Percentiles rank a stretch among this genome's conserved stretches.
Evolutionary conservation across 768 basidiomycete species (phyloP).

Genomic region (Cystobasidium onofrii): DNA sequence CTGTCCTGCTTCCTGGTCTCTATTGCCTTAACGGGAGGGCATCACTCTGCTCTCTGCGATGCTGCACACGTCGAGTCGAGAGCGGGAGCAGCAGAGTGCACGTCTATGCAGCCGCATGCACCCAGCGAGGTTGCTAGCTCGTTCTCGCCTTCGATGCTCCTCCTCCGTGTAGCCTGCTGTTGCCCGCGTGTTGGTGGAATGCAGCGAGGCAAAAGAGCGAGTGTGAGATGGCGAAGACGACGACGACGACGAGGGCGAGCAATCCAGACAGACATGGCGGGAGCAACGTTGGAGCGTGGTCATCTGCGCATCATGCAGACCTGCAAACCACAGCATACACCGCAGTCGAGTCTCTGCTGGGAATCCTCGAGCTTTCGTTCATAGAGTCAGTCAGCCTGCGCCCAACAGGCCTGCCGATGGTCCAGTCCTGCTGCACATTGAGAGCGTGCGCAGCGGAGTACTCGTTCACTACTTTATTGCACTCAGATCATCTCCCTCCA

Average conservation of each 20-base stretch:
- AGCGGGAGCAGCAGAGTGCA: neutral
- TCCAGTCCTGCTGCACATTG: too few species aligned
- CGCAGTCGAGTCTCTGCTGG: too few species aligned
- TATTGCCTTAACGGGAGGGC: slow-evolving; percentile 1
- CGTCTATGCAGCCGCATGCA: neutral
- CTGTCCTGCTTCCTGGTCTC: neutral
- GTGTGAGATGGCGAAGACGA: neutral
- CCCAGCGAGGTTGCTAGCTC: neutral
- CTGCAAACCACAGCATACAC: too few species aligned
- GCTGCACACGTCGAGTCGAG: neutral
- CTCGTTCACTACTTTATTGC: neutral
- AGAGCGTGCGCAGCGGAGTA: too few species aligned
- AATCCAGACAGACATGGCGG: too few species aligned
- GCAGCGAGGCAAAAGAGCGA: neutral
- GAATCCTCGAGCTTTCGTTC: neutral
- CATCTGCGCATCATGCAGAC: too few species aligned
- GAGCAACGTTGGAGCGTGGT: too few species aligned
- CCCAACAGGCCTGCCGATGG: too few species aligned
- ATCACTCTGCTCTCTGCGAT: neutral
- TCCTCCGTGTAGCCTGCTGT: neutral
- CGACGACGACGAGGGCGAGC: too few species aligned
- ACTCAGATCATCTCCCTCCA: neutral
- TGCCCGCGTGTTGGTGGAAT: neutral
- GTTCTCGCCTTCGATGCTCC: neutral
- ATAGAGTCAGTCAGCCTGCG: neutral